Percentiles rank a stretch among this genome's conserved stretches.
Evolutionary conservation across 208 protist species (phyloP).

Genomic region (Leishmania mexicana): DNA sequence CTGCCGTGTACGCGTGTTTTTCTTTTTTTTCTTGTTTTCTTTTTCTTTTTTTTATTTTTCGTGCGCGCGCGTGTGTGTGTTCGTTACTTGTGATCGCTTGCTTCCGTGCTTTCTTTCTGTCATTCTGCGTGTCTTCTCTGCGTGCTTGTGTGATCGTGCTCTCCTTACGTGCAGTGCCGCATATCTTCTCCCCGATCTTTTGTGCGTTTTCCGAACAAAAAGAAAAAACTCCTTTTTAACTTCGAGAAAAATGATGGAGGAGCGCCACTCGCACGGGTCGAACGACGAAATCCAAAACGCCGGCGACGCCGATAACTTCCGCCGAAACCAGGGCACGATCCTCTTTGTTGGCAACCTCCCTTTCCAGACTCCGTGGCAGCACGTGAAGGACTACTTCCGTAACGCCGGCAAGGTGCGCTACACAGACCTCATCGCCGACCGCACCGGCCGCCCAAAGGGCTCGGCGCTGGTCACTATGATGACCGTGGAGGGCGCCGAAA

Average conservation of each 20-base stretch:
- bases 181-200: neutral
- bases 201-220: neutral
- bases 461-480: constrained; percentile 88
- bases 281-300: constrained; percentile 31
- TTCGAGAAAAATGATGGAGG: constrained; percentile 37
- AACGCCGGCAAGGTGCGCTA: constrained; percentile 84
- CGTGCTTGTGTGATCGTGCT: neutral
- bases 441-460: constrained; percentile 72
- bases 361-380: constrained; percentile 87
- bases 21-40: neutral
- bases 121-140: neutral
- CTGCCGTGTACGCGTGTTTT: neutral
- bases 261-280: constrained; percentile 31
- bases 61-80: neutral
- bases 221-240: neutral
- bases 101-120: constrained; percentile 10
- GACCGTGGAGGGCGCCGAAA: constrained; percentile 59
- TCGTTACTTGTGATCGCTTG: constrained; percentile 3
- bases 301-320: constrained; percentile 33
- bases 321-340: constrained; percentile 68
- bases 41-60: neutral
- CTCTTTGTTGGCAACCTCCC: constrained; percentile 91
- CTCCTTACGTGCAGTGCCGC: neutral
- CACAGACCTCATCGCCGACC: constrained; percentile 86
- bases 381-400: constrained; percentile 90